Evolutionary conservation across 2,329 filamentous ascomycete species (phyloP).

Genomic region (Cryphonectria carpinicola): DNA sequence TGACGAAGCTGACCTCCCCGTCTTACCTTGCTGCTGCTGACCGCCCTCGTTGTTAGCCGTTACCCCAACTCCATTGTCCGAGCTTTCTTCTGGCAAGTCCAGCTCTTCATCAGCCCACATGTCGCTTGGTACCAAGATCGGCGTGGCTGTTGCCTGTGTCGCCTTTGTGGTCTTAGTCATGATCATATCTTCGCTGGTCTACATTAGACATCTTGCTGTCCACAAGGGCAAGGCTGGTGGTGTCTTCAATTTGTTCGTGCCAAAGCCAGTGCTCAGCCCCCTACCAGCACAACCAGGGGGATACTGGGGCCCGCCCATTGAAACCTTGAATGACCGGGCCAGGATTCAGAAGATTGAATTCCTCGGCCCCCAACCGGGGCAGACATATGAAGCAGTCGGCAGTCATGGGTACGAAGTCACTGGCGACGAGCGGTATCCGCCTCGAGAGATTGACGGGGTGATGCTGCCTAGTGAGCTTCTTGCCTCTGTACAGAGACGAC

Average conservation of each 20-base stretch:
- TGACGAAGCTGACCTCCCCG: background rate
- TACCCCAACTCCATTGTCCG: slow-evolving; percentile 2
- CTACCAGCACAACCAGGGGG: background rate
- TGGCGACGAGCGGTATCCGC: slow-evolving; percentile 6
- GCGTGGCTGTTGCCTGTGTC: background rate
- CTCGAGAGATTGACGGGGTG: background rate
- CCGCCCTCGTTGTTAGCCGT: background rate
- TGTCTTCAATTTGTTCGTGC: background rate
- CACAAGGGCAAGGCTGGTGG: slow-evolving; percentile 4
- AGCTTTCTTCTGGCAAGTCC: background rate
- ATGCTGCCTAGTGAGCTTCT: slow-evolving; percentile 10
- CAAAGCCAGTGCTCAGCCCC: background rate
- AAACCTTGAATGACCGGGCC: background rate
- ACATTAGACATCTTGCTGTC: slow-evolving; percentile 3
- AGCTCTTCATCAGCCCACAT: background rate
- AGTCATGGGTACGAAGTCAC: slow-evolving; percentile 5
- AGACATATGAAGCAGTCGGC: slow-evolving; percentile 1
- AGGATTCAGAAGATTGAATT: slow-evolving; percentile 1
- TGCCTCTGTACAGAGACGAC: background rate
- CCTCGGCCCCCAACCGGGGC: background rate
- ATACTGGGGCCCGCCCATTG: background rate
- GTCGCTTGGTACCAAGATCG: background rate
- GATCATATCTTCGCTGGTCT: background rate
- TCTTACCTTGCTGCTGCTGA: background rate
- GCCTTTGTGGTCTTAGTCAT: background rate